Evolutionary conservation across 768 basidiomycete species (phyloP).

Genomic region (Trametes cubensis): DNA sequence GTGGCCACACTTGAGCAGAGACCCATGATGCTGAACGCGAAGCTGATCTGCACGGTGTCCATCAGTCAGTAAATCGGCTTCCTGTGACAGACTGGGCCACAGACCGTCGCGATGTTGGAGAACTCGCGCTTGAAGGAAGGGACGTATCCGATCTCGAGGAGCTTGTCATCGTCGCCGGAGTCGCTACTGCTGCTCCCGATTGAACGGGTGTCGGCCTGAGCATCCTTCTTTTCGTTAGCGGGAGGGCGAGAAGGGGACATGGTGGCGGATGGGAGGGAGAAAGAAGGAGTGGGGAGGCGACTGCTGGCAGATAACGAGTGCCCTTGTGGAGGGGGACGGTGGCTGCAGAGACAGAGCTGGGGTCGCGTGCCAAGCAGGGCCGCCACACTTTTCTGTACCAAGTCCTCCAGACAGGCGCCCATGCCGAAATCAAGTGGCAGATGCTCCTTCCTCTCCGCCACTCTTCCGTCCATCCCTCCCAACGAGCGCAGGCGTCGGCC

Average conservation of each 20-base stretch:
- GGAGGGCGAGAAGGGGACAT: conserved; percentile 19
- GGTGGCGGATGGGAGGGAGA: conserved; percentile 17
- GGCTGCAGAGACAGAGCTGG: neutral
- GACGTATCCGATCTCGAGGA: conserved; percentile 70
- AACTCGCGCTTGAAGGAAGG: conserved; percentile 87
- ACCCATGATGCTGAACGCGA: conserved; percentile 83
- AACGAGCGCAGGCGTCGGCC: conserved; percentile 1
- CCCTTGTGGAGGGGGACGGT: conserved; percentile 3
- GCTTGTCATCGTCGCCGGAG: conserved; percentile 61
- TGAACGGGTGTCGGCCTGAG: conserved; percentile 20
- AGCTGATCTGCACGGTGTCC: conserved; percentile 54
- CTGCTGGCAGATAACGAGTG: conserved; percentile 20
- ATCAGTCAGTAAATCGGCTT: neutral
- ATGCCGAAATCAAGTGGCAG: conserved; percentile 1
- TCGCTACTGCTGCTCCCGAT: conserved; percentile 33
- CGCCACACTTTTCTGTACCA: conserved; percentile 6
- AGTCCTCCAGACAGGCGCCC: neutral
- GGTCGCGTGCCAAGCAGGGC: conserved; percentile 19
- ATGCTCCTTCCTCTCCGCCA: neutral
- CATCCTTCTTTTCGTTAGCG: conserved; percentile 18
- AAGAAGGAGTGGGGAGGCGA: conserved; percentile 14
- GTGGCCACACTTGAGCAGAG: conserved; percentile 77
- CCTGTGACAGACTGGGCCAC: conserved; percentile 25
- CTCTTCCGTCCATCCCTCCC: neutral
- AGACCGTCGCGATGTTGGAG: conserved; percentile 75